These are phyloP conservation scores for Ogataea pilisensis DNA, from an alignment of 805 yeast species.

Conservation along the genomic window DNA sequence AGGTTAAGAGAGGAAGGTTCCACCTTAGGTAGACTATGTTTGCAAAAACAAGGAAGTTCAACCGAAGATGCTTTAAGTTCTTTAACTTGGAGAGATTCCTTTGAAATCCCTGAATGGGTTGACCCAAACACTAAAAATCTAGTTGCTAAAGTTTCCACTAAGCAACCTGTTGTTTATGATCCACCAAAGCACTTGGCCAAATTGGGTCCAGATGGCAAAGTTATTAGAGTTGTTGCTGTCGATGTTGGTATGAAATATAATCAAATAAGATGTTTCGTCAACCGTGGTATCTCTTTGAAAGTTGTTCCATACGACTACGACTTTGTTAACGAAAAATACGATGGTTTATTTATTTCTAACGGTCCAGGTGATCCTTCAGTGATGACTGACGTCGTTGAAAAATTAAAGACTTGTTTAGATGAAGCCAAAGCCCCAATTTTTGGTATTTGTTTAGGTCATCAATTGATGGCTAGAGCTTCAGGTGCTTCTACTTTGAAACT, in stretches of 20 bases:
- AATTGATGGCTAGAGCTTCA: conserved; percentile 88
- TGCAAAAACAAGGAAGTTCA: conserved; percentile 42
- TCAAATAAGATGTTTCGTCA: conserved; percentile 94
- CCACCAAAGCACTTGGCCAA: conserved; percentile 54
- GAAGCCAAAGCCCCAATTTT: conserved; percentile 82
- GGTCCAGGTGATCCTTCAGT: conserved; percentile 99
- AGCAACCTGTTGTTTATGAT: conserved; percentile 68
- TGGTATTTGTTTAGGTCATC: conserved; percentile 99
- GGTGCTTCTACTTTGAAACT: conserved; percentile 91
- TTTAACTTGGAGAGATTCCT: conserved; percentile 54
- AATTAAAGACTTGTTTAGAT: conserved; percentile 52
- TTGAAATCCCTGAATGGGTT: conserved; percentile 80
- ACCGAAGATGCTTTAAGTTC: conserved; percentile 31
- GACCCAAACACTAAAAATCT: conserved; percentile 91
- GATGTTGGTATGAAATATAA: conserved; percentile 98
- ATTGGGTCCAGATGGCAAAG: conserved; percentile 69
- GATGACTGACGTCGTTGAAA: conserved; percentile 61
- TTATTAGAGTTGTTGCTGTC: conserved; percentile 78
- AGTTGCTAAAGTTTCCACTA: conserved; percentile 84
- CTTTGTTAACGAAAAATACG: conserved; percentile 74
- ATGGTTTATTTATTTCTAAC: conserved; percentile 93
- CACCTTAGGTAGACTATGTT: conserved; percentile 81
- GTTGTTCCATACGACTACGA: conserved; percentile 97
- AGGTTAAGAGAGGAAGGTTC: conserved; percentile 90
- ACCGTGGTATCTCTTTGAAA: conserved; percentile 91